Evolutionary conservation across 805 yeast genomes (phyloP), one percentile per base, ranked within the genome.

Genomic region (Maudiozyma saulgeensis): DNA sequence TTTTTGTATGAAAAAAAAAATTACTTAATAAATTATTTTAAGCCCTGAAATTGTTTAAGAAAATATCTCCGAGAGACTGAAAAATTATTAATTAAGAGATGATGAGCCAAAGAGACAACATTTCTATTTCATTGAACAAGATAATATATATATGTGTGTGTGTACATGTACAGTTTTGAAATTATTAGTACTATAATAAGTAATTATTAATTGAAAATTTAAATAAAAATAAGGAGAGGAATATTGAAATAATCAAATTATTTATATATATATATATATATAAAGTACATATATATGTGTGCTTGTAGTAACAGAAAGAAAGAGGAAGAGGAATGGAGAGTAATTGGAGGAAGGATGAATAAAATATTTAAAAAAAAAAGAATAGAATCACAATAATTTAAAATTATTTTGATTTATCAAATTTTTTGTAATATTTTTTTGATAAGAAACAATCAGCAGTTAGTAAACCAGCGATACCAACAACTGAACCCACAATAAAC

Each of bases 401-500:
- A 9, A 39, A 16, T 23, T 19, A 39, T 11, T 52, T 51, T 49
- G 64, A 66, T 67, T 76, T 75, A 58, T 76, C 76, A 62, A 74
- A 78, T 65, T 76, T 73, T 46, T 80, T 73, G 60, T 79, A 81
- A 64, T 73, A 78, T 57, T 71, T 74, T 54, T 68, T 68, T 61
- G 81, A 79, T 52, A 80, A 66, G 52, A 67, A 71, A 2, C 78
- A 79, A 61, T 82, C 85, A 47, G 76, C 68, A 49, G 76, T 71
- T 37, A 81, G 71, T 48, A 78, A 69, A 6, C 81, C 83, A 16
- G 79, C 72, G 37, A 77, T 68, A 35, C 79, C 73, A 11, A 78
- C 73, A 2, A 79, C 77, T 50, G 78, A 77, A 35, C 74, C 61
- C 49, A 76, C 74, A 32, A 79, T 77, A 47, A 69, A 69, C 39